These are phyloP conservation scores for Puccinia novopanici DNA, from an alignment of 1,284 basidiomycete genomes.

Conservation along the genomic window DNA sequence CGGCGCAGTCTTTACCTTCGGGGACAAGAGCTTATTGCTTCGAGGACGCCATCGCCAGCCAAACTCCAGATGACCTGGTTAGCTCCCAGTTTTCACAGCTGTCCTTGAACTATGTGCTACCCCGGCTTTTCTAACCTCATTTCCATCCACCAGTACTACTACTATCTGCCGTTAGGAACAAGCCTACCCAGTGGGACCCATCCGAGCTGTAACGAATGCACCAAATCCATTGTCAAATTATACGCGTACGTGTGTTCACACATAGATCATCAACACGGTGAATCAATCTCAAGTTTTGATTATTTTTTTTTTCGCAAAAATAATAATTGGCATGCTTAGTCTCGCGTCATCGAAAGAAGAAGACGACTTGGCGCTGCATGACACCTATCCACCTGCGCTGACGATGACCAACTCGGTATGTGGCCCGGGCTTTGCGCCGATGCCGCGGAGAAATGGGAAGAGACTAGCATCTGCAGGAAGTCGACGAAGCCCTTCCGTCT, in stretches of 20 bases:
- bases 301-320: too few relatives aligned
- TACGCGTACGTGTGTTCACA: constrained; percentile 29
- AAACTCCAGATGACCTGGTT: constrained; percentile 40
- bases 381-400: constrained; percentile 7
- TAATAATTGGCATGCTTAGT: not conserved
- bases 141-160: constrained; percentile 29
- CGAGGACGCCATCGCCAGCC: constrained; percentile 12
- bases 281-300: not conserved
- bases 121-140: not conserved
- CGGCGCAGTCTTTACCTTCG: not conserved
- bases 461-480: not conserved
- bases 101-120: not conserved
- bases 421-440: constrained; percentile 33
- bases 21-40: constrained; percentile 25
- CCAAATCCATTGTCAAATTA: constrained; percentile 8
- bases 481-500: not conserved
- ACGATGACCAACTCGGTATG: constrained; percentile 25
- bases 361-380: constrained; percentile 15
- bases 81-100: not conserved
- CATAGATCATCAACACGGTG: not conserved
- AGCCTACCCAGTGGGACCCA: constrained; percentile 18
- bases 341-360: not conserved
- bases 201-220: constrained; percentile 19
- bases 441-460: not conserved
- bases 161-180: constrained; percentile 35